Percentiles rank a stretch among this genome's conserved stretches.
phyloP scores from a whole-genome alignment of 1,284 basidiomycete genomes.

The Trichosporon asahii region DNA sequence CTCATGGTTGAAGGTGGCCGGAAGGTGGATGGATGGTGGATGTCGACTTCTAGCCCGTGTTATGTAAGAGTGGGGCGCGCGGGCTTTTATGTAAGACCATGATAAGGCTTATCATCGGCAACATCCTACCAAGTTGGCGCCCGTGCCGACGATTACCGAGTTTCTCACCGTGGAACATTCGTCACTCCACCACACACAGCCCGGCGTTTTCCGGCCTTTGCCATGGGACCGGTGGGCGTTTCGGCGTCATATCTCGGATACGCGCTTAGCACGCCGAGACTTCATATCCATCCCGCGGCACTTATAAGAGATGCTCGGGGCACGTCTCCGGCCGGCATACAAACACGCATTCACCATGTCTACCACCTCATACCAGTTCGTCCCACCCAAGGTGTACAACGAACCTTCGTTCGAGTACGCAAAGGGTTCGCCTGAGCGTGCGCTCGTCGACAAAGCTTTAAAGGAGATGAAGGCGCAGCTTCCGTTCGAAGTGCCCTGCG shows the following conservation, averaged over 20 bases:
- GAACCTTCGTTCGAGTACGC: not conserved
- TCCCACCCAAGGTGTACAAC: not conserved
- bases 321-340: not conserved
- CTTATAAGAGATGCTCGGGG: not conserved
- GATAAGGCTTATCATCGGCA: not conserved
- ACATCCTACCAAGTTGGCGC: not conserved
- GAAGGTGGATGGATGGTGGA: too few relatives aligned
- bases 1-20: not conserved
- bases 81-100: not conserved
- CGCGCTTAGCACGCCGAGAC: not conserved
- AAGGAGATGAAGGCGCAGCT: not conserved
- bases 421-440: not conserved
- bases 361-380: not conserved
- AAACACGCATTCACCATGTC: not conserved
- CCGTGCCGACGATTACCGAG: not conserved
- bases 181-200: not conserved
- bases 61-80: not conserved
- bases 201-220: not conserved
- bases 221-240: not conserved
- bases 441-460: not conserved
- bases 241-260: not conserved
- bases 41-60: not conserved
- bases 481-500: slow-evolving; percentile 86
- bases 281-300: not conserved
- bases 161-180: not conserved